Percentiles rank a stretch among this genome's conserved stretches.
Evolutionary conservation across 208 protist genomes (phyloP).

Genomic region (Leptomonas seymouri): DNA sequence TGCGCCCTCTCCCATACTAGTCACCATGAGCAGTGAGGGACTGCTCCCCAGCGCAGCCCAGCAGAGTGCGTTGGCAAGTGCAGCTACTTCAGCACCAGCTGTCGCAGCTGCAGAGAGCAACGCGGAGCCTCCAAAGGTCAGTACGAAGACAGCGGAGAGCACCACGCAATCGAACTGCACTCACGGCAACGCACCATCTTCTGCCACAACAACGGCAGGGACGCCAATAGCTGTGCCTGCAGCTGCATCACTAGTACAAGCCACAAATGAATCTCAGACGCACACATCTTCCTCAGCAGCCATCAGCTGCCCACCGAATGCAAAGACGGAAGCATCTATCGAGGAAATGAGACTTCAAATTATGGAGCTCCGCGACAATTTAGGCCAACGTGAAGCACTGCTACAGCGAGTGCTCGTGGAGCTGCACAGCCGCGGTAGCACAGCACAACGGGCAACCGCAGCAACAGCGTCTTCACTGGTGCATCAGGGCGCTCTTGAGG

Average conservation of each 20-base stretch:
- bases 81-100: background rate
- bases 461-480: background rate
- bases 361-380: conserved; percentile 20
- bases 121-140: too few species aligned
- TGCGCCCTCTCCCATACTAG: conserved; percentile 13
- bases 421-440: conserved; percentile 9
- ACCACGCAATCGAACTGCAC: too few species aligned
- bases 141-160: too few species aligned
- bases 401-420: conserved; percentile 31
- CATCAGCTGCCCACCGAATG: background rate
- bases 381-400: conserved; percentile 32
- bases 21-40: conserved; percentile 34
- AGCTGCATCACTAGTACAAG: background rate
- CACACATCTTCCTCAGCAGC: conserved; percentile 3
- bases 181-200: background rate
- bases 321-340: background rate
- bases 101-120: background rate
- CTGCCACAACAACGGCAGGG: background rate
- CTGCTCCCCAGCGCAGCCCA: background rate
- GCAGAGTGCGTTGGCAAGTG: background rate
- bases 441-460: background rate
- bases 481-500: conserved; percentile 4
- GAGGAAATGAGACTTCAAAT: conserved; percentile 10
- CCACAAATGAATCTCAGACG: background rate
- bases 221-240: background rate